Evolutionary conservation across 208 protist species (phyloP), one percentile per base, ranked within the genome.

Genomic region (Acanthamoeba healyi): DNA sequence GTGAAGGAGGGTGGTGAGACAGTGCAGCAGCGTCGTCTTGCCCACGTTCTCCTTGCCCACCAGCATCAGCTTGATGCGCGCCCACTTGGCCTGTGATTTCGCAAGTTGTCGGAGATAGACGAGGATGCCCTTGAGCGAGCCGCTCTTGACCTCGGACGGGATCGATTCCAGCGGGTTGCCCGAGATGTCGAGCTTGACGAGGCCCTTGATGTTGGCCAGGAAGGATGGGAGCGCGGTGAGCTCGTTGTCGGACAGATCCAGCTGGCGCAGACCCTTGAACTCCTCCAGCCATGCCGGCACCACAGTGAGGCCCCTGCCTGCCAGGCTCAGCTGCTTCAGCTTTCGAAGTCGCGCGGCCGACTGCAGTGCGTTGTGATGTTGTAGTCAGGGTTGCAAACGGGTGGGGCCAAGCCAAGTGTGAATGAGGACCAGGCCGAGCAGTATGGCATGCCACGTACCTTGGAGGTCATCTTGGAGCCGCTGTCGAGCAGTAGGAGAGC

Each of bases 11-110:
- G 65, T 74, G 32, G 65, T 40, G 42, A 86, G 42, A 38, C 77
- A 86, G 22, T 86, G 38, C 5, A 86, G 77, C 9, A 86, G 42
- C 34, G 77, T 58, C 9, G 86, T 92, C 34, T 92, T 92, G 40
- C 86, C 86, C 36, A 92, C 86, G 40, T 92, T 79, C 86, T 92
- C 86, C 65, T 92, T 42, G 22, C 86, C 77, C 42, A 86, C 77
- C 77, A 86, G 77, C 77, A 86, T 86, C 7, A 86, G 46, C 77
- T 86, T 86, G 22, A 86, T 86, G 5, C 77, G 77, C n/a, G 65
- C 29, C 65, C 65, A 74, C 36, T 74, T 74, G n/a, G 65, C 65
- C 36, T 74, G 65, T 29, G 65, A 74, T 29, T 74, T 74, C n/a
- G 65, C 65, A 2, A 74, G 29, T 17, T 74, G 65, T 10, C 65